Evolutionary conservation across 495 filamentous ascomycete genomes (phyloP), one percentile per base, ranked within the genome.

Genomic region (Lentithecium fluviatile): DNA sequence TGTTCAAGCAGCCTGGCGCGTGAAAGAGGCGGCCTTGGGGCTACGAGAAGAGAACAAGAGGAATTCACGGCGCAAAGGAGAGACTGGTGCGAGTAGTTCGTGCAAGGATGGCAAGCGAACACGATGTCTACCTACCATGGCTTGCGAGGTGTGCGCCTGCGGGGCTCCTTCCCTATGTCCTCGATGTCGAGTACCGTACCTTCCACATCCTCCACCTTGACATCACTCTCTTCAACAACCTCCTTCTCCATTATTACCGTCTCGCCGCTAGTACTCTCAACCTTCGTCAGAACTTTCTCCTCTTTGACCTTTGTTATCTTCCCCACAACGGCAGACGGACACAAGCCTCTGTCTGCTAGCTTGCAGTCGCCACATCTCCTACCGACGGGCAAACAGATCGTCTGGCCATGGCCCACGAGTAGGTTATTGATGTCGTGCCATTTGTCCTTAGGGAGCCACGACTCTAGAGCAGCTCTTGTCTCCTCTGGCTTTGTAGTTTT

Each of bases 341-440:
- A 98, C 60, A 97, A 71, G 29, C 88, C 85, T 55, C 78, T 81
- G 34, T 85, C 75, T 21, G 87, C 88, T 19, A 97, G 71, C 65
- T 84, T 83, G 73, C 92, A 97, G 29, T 92, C 88, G 34, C 88
- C 90, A 71, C 92, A 97, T 53, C 80, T 82, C 37, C 88, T 77
- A 1, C 87, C 88, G 1, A 95, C 85, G 1, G 92, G 90, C 62
- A 90, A 71, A 74, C 94, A 96, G 4, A 92, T 84, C 8, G 85
- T 87, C 82, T 96, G 93, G 2, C 93, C 93, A 59, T 96, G 81
- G 0, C 93, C 93, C 43, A 97, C 93, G 49, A 97, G 79, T 71
- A 97, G 73, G 75, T 88, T 85, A 70, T 97, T 97, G 69, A 97
- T 95, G 74, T 95, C 91, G 74, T 91, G 89, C 93, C 94, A 96